Base-by-base conservation (phyloP, 2,329 filamentous ascomycete genomes). In the Sporothrix schenckii region DNA sequence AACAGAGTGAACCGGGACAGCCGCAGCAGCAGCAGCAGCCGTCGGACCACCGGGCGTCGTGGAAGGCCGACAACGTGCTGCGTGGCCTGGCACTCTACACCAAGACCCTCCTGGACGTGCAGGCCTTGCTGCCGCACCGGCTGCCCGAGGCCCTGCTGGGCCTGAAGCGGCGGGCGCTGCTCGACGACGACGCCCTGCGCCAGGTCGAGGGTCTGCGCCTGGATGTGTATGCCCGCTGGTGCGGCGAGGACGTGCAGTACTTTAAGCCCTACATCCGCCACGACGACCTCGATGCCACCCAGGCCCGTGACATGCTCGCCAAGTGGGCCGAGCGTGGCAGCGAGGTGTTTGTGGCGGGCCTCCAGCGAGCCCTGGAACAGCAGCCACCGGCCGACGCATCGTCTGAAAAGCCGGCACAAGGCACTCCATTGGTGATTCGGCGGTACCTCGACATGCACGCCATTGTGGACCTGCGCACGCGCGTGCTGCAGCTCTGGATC, bases 221-320 rank as follows among this genome's bases (percentile, higher is more conserved):
- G 34, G 93, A 97, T 76, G 81, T 95, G 11, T 89, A 92, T 76
- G 88, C 90, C 73, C 85, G 86, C 24, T 97, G 93, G 91, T 91
- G 95, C 73, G 86, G 91, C 21, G 89, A 93, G 9, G 92, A 96
- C 72, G 91, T 97, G 54, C 88, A 87, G 61, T 91, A 91, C 74
- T 97, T 96, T 77, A 94, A 89, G 0, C 94, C 94, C 0, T 97
- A 93, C 81, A 91, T 96, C 49, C 89, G 92, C 41, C 89, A 96
- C 75, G 92, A 94, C 74, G 91, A 95, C 74, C 79, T 92, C 4
- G 86, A 89, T 30, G 87, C 85, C 24, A 80, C 82, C 30, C 85
- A 88, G 72, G 87, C 87, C 0, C 84, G 85, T 54, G 85, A 87
- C 2, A 87, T 87, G 78, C 83, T 92, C 16, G 84, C 84, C 27